A percentile compares a stretch with the other conserved stretches of the same genome.
Evolutionary conservation across 2,329 filamentous ascomycete species (phyloP).

Genomic region (Pyrenophora teres): DNA sequence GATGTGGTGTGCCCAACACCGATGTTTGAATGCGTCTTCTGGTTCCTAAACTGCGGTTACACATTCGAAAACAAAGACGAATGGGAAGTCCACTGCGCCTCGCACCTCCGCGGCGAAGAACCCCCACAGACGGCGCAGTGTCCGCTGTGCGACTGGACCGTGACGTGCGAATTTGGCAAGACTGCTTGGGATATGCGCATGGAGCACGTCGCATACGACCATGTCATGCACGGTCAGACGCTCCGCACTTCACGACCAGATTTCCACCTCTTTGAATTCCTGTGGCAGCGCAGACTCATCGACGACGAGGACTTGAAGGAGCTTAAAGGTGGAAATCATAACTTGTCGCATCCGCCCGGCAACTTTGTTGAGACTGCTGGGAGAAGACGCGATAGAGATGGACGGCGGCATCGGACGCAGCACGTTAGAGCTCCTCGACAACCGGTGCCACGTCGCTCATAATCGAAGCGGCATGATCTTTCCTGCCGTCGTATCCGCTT

Average conservation of each 20-base stretch:
- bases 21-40: conserved; percentile 40
- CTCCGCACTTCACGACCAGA: conserved; percentile 34
- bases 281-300: conserved; percentile 41
- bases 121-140: conserved; percentile 38
- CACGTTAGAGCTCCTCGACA: conserved; percentile 16
- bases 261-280: conserved; percentile 34
- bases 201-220: conserved; percentile 34
- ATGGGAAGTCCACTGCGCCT: conserved; percentile 39
- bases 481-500: neutral
- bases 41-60: conserved; percentile 41
- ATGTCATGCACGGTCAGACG: conserved; percentile 30
- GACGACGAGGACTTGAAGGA: conserved; percentile 42
- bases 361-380: conserved; percentile 31
- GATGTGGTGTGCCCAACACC: conserved; percentile 12
- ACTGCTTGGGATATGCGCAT: conserved; percentile 33
- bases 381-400: conserved; percentile 9
- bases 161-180: conserved; percentile 17
- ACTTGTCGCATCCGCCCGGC: conserved; percentile 18
- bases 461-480: neutral
- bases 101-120: conserved; percentile 41
- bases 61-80: conserved; percentile 25
- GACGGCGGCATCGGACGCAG: conserved; percentile 16
- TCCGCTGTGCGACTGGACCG: conserved; percentile 39
- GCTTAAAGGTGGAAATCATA: conserved; percentile 38
- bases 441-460: conserved; percentile 2